Conservation (phyloP, 768 basidiomycete species). For the Phylloporus scabripes region DNA sequence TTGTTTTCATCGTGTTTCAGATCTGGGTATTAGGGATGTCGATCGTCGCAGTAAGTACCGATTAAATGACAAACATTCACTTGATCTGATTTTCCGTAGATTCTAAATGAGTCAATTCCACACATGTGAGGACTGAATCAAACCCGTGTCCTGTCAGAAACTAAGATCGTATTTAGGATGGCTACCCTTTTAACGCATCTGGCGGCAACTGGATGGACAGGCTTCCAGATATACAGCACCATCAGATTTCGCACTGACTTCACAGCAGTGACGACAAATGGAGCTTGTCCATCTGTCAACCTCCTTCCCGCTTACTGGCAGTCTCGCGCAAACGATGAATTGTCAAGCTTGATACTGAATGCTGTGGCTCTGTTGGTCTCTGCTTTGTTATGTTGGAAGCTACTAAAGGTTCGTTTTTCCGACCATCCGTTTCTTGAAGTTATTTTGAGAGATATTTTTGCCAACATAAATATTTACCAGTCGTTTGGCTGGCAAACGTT, state of each 20-base stretch:
- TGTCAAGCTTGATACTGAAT: conserved; percentile 60
- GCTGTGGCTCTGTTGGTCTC: conserved; percentile 54
- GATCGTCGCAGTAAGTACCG: conserved; percentile 45
- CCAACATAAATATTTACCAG: conserved; percentile 29
- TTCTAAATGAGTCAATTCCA: conserved; percentile 74
- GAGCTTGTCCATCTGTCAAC: conserved; percentile 53
- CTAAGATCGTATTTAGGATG: conserved; percentile 29
- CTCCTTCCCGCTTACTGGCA: conserved; percentile 65
- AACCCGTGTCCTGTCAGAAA: neutral
- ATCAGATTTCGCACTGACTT: conserved; percentile 53
- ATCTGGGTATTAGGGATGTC: conserved; percentile 80
- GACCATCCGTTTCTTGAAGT: neutral
- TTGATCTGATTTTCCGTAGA: conserved; percentile 7
- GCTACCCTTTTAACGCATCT: conserved; percentile 71
- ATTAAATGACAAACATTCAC: conserved; percentile 17
- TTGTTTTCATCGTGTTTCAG: conserved; percentile 73
- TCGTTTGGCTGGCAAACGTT: conserved; percentile 84
- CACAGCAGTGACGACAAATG: conserved; percentile 50
- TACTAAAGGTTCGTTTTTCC: conserved; percentile 53
- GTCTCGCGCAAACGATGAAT: conserved; percentile 53
- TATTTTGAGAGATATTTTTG: neutral
- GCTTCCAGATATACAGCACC: conserved; percentile 60
- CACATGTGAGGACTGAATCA: conserved; percentile 41
- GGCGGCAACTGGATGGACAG: conserved; percentile 68
- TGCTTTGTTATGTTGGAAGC: conserved; percentile 61